A percentile compares a stretch with the other conserved stretches of the same genome.
phyloP scores from a whole-genome alignment of 164 flowering plant genomes.

The Sextonia rubra region DNA sequence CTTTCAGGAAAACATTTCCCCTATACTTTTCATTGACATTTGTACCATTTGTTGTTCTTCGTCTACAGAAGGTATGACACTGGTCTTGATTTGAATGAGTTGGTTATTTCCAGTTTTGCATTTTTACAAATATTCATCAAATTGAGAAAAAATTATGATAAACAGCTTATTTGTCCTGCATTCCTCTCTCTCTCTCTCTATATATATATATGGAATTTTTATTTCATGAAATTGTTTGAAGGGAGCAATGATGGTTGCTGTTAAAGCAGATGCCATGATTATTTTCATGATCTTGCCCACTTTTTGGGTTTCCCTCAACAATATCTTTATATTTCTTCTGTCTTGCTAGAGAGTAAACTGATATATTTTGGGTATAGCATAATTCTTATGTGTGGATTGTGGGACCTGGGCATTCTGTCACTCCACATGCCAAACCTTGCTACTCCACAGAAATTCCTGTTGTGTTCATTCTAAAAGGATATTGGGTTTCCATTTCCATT shows the following conservation, averaged over 20 bases:
- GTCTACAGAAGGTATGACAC: constrained; percentile 68
- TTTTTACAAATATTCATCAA: not conserved
- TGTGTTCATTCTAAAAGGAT: not conserved
- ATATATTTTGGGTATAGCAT: not conserved
- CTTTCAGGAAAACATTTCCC: constrained; percentile 95
- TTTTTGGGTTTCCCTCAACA: not conserved
- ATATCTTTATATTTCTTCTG: not conserved
- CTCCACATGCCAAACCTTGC: not conserved
- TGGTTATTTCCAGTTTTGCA: not conserved
- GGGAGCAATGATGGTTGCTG: no score
- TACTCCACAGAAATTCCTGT: not conserved
- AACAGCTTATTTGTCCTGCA: not conserved
- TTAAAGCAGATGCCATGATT: no score
- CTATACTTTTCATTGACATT: constrained; percentile 96
- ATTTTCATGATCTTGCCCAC: no score
- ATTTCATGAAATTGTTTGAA: not conserved
- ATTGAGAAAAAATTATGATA: not conserved
- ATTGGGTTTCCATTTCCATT: no score
- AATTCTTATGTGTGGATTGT: not conserved
- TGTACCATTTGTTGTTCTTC: constrained; percentile 93
- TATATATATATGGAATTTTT: not conserved
- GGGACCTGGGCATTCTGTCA: not conserved
- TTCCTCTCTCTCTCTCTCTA: no score
- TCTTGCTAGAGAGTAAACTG: not conserved
- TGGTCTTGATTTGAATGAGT: not conserved